Evolutionary conservation across 192 early-diverging fungal genomes (phyloP).

Genomic region (Blastocladiella britannica): DNA sequence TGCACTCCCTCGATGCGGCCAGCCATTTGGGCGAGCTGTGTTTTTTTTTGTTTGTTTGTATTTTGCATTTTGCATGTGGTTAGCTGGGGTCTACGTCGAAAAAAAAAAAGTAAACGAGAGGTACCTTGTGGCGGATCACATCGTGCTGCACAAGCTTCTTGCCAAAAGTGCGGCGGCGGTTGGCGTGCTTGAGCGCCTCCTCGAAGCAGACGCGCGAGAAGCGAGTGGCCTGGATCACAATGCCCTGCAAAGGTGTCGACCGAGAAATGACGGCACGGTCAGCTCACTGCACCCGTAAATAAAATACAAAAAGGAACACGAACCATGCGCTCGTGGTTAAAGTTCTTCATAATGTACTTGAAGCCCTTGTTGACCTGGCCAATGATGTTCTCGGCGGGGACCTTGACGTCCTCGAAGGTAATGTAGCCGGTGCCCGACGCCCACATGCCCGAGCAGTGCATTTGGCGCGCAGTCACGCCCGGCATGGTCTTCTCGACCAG

Average conservation of each 20-base stretch:
- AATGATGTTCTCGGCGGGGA: constrained; percentile 63
- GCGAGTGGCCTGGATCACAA: constrained; percentile 62
- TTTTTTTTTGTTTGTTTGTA: constrained; percentile 17
- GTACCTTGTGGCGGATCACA: constrained; percentile 53
- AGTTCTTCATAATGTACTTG: constrained; percentile 46
- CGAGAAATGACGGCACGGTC: too few species aligned
- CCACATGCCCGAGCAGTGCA: constrained; percentile 67
- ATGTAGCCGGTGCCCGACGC: constrained; percentile 58
- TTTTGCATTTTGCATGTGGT: too few species aligned
- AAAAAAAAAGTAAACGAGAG: too few species aligned
- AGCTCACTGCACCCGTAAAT: too few species aligned
- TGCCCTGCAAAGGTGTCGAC: constrained; percentile 29
- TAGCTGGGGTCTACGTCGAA: too few species aligned
- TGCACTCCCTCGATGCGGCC: constrained; percentile 69
- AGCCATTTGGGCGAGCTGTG: constrained; percentile 66
- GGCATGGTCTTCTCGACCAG: constrained; percentile 51
- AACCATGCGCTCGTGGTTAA: constrained; percentile 65
- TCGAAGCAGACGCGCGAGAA: constrained; percentile 73
- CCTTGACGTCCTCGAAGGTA: constrained; percentile 68
- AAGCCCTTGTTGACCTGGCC: constrained; percentile 71
- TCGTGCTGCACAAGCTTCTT: constrained; percentile 68
- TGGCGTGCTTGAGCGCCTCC: constrained; percentile 58
- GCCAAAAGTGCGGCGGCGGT: constrained; percentile 72
- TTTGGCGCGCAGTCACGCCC: constrained; percentile 56
- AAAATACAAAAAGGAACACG: constrained; percentile 4